phyloP scores from a whole-genome alignment of 441 rosid species.

The Dalechampia spathulata region DNA sequence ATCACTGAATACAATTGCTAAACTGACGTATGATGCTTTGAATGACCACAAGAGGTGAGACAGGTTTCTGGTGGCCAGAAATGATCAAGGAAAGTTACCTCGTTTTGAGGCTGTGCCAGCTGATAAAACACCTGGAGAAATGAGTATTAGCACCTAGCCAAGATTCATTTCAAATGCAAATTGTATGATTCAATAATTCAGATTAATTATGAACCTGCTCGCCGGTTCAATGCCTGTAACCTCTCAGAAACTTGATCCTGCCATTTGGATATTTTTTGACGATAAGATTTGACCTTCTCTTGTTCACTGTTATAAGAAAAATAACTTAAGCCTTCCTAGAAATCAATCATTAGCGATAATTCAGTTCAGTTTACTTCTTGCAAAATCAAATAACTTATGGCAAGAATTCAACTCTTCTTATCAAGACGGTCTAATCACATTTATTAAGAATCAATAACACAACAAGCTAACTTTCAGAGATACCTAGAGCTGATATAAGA shows the following conservation, averaged over 20 bases:
- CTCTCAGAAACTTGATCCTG: constrained; percentile 81
- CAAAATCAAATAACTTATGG: too few species aligned
- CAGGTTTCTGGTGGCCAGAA: not conserved
- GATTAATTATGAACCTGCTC: constrained; percentile 36
- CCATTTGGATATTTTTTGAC: constrained; percentile 87
- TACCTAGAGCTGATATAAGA: constrained; percentile 64
- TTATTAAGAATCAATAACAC: too few species aligned
- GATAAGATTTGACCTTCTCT: constrained; percentile 70
- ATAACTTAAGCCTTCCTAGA: too few species aligned
- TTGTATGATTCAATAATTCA: not conserved
- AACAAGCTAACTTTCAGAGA: too few species aligned
- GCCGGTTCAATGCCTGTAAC: constrained; percentile 49
- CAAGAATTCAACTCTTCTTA: too few species aligned
- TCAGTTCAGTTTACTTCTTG: not conserved
- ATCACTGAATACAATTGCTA: not conserved
- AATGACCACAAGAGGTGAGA: not conserved
- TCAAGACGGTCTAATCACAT: too few species aligned
- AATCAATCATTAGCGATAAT: not conserved
- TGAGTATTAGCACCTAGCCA: constrained; percentile 6
- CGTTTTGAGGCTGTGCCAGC: constrained; percentile 49
- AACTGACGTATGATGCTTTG: not conserved
- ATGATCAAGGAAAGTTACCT: constrained; percentile 30
- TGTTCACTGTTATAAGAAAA: constrained; percentile 41
- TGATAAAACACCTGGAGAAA: constrained; percentile 21
- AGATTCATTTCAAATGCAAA: not conserved